A percentile compares a stretch with the other conserved stretches of the same genome.
Conservation (phyloP, 495 filamentous ascomycete genomes). For the Sphaerosporella brunnea region DNA sequence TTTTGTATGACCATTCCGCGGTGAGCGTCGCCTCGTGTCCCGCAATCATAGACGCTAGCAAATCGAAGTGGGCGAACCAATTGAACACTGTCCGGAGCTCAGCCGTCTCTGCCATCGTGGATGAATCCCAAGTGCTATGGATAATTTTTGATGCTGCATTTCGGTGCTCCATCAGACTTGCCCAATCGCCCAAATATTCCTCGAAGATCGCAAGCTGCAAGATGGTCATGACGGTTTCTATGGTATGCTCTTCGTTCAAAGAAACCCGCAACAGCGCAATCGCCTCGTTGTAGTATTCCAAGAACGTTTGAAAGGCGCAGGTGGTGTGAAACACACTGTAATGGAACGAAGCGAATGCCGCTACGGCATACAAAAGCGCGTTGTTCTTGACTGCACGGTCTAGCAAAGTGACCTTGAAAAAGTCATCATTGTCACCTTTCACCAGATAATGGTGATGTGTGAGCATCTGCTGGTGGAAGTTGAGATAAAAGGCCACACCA, state of each 20-base stretch:
- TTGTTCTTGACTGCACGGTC: constrained; percentile 60
- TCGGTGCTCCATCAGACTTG: constrained; percentile 80
- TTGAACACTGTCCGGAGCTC: constrained; percentile 51
- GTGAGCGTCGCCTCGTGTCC: constrained; percentile 55
- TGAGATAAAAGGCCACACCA: constrained; percentile 61
- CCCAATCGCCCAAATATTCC: constrained; percentile 90
- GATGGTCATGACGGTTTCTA: constrained; percentile 72
- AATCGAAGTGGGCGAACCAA: constrained; percentile 84
- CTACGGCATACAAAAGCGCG: constrained; percentile 70
- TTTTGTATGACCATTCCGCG: constrained; percentile 61
- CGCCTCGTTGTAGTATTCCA: constrained; percentile 79
- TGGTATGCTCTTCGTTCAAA: constrained; percentile 46
- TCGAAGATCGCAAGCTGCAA: constrained; percentile 85
- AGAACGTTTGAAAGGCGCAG: constrained; percentile 60
- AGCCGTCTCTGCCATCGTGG: constrained; percentile 52
- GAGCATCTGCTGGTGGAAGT: constrained; percentile 57
- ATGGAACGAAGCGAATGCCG: constrained; percentile 84
- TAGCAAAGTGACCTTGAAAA: constrained; percentile 52
- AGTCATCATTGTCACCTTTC: constrained; percentile 45
- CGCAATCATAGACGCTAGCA: constrained; percentile 66
- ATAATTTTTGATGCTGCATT: constrained; percentile 73
- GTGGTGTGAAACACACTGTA: constrained; percentile 48
- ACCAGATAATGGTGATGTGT: constrained; percentile 67
- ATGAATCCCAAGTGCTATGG: constrained; percentile 55
- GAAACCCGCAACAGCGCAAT: constrained; percentile 57